Conservation (phyloP, 257 asterid genomes). For the Przewalskia tangutica region DNA sequence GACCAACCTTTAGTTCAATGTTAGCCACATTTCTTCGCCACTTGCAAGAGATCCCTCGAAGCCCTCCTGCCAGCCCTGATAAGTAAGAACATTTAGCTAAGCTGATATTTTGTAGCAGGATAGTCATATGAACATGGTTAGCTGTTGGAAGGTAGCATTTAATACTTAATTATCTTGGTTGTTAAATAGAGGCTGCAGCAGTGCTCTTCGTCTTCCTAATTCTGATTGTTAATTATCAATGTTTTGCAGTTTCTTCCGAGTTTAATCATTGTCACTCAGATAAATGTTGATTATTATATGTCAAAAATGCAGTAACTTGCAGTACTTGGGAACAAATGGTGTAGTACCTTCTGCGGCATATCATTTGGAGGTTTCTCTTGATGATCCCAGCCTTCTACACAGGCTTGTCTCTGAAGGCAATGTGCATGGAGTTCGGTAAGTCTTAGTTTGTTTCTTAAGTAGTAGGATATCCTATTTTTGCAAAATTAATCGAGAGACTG, state of each 20-base stretch:
- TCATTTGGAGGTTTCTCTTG: constrained; percentile 36
- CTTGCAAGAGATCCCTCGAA: constrained; percentile 94
- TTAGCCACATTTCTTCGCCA: constrained; percentile 77
- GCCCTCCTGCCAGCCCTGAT: constrained; percentile 94
- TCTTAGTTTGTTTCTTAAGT: background rate
- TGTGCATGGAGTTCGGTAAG: constrained; percentile 69
- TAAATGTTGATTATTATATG: background rate
- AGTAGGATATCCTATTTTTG: background rate
- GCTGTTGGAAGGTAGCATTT: constrained; percentile 8
- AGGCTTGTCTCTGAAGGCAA: constrained; percentile 83
- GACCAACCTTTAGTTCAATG: constrained; percentile 95
- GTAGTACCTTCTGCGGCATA: constrained; percentile 31
- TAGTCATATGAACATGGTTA: background rate
- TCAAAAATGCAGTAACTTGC: constrained; percentile 51
- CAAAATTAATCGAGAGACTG: background rate
- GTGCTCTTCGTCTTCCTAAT: constrained; percentile 4
- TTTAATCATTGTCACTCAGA: background rate
- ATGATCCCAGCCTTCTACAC: constrained; percentile 58
- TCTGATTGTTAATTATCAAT: background rate
- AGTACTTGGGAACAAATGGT: constrained; percentile 52
- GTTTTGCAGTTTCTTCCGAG: background rate
- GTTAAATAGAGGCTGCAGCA: background rate
- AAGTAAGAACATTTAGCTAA: constrained; percentile 45
- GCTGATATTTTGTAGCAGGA: constrained; percentile 4
- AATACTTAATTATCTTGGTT: constrained; percentile 2